Evolutionary conservation across 1,284 basidiomycete genomes (phyloP).

Genomic region (Austroboletus rostrupii): DNA sequence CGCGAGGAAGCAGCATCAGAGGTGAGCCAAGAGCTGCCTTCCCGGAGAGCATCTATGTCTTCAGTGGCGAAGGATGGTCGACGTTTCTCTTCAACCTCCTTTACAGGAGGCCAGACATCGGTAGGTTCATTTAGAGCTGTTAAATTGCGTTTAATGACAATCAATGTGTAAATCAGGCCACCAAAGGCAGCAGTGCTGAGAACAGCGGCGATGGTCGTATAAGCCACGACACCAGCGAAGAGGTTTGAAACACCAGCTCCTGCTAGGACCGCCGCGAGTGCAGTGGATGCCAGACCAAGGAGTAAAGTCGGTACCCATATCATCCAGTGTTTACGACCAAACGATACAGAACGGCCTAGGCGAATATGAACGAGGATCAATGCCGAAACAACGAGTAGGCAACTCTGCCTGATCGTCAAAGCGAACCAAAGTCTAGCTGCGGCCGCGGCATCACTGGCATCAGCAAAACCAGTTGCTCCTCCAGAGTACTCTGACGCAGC

Average conservation of each 20-base stretch:
- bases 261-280: constrained; percentile 55
- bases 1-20: constrained; percentile 55
- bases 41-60: constrained; percentile 63
- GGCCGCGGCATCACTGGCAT: constrained; percentile 46
- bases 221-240: constrained; percentile 58
- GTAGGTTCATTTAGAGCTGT: constrained; percentile 44
- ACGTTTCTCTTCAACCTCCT: constrained; percentile 46
- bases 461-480: constrained; percentile 39
- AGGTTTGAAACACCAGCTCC: constrained; percentile 48
- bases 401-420: constrained; percentile 59
- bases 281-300: constrained; percentile 51
- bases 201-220: constrained; percentile 49
- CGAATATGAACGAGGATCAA: constrained; percentile 67
- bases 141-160: constrained; percentile 62
- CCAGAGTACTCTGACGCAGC: constrained; percentile 48
- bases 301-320: constrained; percentile 60
- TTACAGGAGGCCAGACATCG: constrained; percentile 55
- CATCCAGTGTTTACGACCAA: constrained; percentile 64
- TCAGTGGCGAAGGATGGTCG: constrained; percentile 61
- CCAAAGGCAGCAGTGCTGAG: constrained; percentile 50
- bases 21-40: constrained; percentile 73
- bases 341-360: constrained; percentile 61
- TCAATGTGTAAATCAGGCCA: constrained; percentile 54
- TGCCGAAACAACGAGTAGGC: constrained; percentile 53
- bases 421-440: constrained; percentile 60